These are phyloP conservation scores for Candida ortonii DNA, from an alignment of 805 yeast genomes.

Conservation along the genomic window DNA sequence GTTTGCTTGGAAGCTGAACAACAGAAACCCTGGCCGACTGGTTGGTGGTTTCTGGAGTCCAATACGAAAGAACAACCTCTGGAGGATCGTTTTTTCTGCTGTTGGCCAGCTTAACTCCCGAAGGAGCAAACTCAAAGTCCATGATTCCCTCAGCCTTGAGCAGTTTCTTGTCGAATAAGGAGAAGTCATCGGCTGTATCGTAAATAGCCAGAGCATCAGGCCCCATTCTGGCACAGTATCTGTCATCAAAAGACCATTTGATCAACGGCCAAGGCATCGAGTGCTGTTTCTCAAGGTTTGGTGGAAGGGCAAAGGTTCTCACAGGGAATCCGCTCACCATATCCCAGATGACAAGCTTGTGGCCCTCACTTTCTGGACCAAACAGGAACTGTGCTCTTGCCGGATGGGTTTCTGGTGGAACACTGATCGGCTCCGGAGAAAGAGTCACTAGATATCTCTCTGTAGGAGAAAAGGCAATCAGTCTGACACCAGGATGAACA, in stretches of 20 bases:
- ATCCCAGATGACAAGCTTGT: constrained; percentile 92
- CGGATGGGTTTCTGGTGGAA: constrained; percentile 64
- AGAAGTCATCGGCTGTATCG: constrained; percentile 69
- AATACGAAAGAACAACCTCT: constrained; percentile 75
- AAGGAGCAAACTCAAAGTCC: constrained; percentile 95
- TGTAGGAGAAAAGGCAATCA: constrained; percentile 87
- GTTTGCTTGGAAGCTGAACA: constrained; percentile 81
- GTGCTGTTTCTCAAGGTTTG: constrained; percentile 61
- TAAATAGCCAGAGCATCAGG: constrained; percentile 91
- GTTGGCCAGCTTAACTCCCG: constrained; percentile 66
- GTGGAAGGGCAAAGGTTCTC: constrained; percentile 88
- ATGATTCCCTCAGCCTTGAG: constrained; percentile 78
- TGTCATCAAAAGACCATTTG: constrained; percentile 92
- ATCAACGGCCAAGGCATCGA: constrained; percentile 92
- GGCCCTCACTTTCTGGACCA: constrained; percentile 85
- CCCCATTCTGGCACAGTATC: constrained; percentile 91
- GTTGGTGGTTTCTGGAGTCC: constrained; percentile 92
- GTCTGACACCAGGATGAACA: constrained; percentile 84
- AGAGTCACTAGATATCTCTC: constrained; percentile 88
- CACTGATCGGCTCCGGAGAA: constrained; percentile 76
- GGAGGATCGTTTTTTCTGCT: constrained; percentile 48
- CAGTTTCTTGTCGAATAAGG: constrained; percentile 80
- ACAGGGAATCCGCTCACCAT: constrained; percentile 75
- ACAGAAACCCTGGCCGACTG: constrained; percentile 94
- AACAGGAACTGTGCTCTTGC: constrained; percentile 74